phyloP scores from a whole-genome alignment of 352 stramenopile genomes.

The Stephanocyclus meneghinianus region DNA sequence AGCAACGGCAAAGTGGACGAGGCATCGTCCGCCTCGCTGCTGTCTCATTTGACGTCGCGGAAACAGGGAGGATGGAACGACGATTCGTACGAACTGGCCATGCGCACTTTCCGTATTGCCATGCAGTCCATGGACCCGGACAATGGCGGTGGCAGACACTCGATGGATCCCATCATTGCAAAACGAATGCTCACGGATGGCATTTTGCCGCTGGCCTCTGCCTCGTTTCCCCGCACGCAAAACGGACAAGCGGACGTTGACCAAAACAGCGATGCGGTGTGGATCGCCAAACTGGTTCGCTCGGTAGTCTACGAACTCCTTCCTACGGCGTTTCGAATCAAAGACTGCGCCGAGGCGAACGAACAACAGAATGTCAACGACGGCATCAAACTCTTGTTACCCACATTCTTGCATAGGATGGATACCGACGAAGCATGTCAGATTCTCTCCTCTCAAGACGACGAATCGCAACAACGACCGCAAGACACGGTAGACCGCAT shows the following conservation, averaged over 20 bases:
- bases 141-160: not conserved
- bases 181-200: slow-evolving; percentile 42
- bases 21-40: not conserved
- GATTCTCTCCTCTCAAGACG: not conserved
- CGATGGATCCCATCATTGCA: slow-evolving; percentile 33
- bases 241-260: not conserved
- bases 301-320: slow-evolving; percentile 33
- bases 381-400: slow-evolving; percentile 38
- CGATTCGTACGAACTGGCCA: not conserved
- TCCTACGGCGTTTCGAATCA: slow-evolving; percentile 10
- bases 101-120: not conserved
- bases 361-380: slow-evolving; percentile 16
- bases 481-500: slow-evolving; percentile 21
- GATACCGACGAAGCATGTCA: slow-evolving; percentile 30
- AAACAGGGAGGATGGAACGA: not conserved
- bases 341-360: not conserved
- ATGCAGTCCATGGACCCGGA: not conserved
- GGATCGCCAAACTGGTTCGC: slow-evolving; percentile 40
- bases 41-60: not conserved
- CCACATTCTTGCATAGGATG: slow-evolving; percentile 41
- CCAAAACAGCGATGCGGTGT: slow-evolving; percentile 1
- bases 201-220: slow-evolving; percentile 36
- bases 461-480: not conserved
- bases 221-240: not conserved
- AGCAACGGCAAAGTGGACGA: slow-evolving; percentile 10